phyloP scores from a whole-genome alignment of 352 stramenopile genomes.

The Globisporangium rhizosaccharum region DNA sequence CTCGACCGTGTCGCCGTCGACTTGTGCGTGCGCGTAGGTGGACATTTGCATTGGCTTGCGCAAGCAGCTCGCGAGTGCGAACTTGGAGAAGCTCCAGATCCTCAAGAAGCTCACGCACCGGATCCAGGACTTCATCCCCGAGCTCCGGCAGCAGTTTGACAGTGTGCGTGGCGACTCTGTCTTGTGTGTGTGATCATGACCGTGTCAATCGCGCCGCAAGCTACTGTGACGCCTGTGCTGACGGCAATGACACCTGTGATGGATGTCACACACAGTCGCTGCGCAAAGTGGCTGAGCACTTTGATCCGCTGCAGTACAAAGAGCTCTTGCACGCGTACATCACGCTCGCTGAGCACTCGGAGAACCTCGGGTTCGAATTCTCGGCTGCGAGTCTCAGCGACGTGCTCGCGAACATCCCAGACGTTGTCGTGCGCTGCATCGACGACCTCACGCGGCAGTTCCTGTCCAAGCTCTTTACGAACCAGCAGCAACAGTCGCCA shows the following conservation, averaged over 20 bases:
- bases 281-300: slow-evolving; percentile 55
- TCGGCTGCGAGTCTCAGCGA: slow-evolving; percentile 58
- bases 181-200: not conserved
- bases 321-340: slow-evolving; percentile 82
- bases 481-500: slow-evolving; percentile 29
- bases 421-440: slow-evolving; percentile 74
- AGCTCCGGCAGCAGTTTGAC: slow-evolving; percentile 66
- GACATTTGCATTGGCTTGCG: slow-evolving; percentile 68
- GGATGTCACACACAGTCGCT: slow-evolving; percentile 39
- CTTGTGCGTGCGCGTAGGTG: slow-evolving; percentile 27
- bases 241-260: not conserved
- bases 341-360: slow-evolving; percentile 65
- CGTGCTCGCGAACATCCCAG: slow-evolving; percentile 68
- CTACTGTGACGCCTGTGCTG: not conserved
- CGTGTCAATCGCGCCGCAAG: not conserved
- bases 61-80: slow-evolving; percentile 29
- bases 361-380: slow-evolving; percentile 78
- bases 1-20: not conserved
- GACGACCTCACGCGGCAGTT: slow-evolving; percentile 60
- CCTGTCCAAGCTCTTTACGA: slow-evolving; percentile 38
- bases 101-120: slow-evolving; percentile 54
- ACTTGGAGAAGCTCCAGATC: slow-evolving; percentile 52
- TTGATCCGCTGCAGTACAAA: slow-evolving; percentile 72
- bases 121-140: slow-evolving; percentile 72
- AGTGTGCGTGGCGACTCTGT: slow-evolving; percentile 25